A percentile compares a stretch with the other conserved stretches of the same genome.
Evolutionary conservation across 164 flowering plant genomes (phyloP).

Genomic region (Macadamia tetraphylla): DNA sequence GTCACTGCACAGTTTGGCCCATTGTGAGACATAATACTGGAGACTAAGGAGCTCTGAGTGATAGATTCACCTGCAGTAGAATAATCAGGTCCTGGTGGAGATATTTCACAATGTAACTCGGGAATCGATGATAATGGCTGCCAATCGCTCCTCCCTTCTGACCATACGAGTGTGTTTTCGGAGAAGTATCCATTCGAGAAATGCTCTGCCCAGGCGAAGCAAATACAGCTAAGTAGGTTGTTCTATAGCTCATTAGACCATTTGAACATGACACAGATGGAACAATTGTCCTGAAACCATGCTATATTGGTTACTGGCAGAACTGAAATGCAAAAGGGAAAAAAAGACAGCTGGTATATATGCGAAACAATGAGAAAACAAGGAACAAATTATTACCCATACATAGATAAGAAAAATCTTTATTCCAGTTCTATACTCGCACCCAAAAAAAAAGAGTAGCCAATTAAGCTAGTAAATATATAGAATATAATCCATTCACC

Average conservation of each 20-base stretch:
- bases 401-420: neutral
- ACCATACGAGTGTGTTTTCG: slow-evolving; percentile 69
- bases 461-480: neutral
- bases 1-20: slow-evolving; percentile 28
- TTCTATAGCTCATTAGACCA: slow-evolving; percentile 39
- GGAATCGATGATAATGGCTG: slow-evolving; percentile 71
- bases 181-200: slow-evolving; percentile 60
- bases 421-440: neutral
- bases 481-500: too few species aligned
- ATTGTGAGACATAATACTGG: slow-evolving; percentile 4
- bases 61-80: slow-evolving; percentile 29
- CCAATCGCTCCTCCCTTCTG: slow-evolving; percentile 85
- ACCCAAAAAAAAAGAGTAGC: neutral
- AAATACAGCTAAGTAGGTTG: slow-evolving; percentile 49
- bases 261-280: slow-evolving; percentile 39
- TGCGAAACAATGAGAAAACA: neutral
- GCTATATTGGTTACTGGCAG: slow-evolving; percentile 31
- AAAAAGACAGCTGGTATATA: slow-evolving; percentile 7
- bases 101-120: slow-evolving; percentile 31
- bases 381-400: neutral
- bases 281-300: slow-evolving; percentile 35
- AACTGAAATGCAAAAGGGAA: slow-evolving; percentile 35
- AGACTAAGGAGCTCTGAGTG: neutral
- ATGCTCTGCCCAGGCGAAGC: slow-evolving; percentile 73
- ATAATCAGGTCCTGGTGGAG: slow-evolving; percentile 16